These are phyloP conservation scores for Tricholomella constricta DNA, from an alignment of 768 basidiomycete genomes.

Conservation along the genomic window DNA sequence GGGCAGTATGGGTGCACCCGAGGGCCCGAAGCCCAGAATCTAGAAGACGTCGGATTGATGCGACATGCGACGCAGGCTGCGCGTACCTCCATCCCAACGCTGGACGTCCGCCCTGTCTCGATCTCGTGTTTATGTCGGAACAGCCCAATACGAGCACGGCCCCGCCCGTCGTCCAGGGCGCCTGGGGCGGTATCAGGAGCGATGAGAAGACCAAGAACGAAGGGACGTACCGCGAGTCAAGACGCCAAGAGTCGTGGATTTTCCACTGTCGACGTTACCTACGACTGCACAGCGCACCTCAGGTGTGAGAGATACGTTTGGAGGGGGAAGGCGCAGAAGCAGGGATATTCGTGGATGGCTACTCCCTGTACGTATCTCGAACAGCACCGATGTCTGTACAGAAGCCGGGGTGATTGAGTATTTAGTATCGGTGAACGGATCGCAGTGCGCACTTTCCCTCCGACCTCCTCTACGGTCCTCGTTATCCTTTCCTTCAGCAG, in stretches of 20 bases:
- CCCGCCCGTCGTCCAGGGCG: constrained; percentile 78
- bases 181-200: constrained; percentile 40
- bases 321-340: constrained; percentile 74
- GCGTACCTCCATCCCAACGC: constrained; percentile 92
- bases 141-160: constrained; percentile 80
- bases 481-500: constrained; percentile 44
- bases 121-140: constrained; percentile 98
- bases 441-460: constrained; percentile 67
- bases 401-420: neutral
- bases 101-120: constrained; percentile 93
- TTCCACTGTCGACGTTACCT: constrained; percentile 93
- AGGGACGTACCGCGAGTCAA: constrained; percentile 75
- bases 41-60: constrained; percentile 26
- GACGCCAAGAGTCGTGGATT: constrained; percentile 93
- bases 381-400: constrained; percentile 56
- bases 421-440: neutral
- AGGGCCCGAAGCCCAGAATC: constrained; percentile 87
- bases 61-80: neutral
- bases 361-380: constrained; percentile 36
- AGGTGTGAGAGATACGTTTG: constrained; percentile 73
- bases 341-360: constrained; percentile 58
- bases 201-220: constrained; percentile 15
- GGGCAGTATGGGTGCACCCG: constrained; percentile 80
- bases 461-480: constrained; percentile 69
- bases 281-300: constrained; percentile 96